Conservation (phyloP, 352 stramenopile species). For the Pythium utonaiense region DNA sequence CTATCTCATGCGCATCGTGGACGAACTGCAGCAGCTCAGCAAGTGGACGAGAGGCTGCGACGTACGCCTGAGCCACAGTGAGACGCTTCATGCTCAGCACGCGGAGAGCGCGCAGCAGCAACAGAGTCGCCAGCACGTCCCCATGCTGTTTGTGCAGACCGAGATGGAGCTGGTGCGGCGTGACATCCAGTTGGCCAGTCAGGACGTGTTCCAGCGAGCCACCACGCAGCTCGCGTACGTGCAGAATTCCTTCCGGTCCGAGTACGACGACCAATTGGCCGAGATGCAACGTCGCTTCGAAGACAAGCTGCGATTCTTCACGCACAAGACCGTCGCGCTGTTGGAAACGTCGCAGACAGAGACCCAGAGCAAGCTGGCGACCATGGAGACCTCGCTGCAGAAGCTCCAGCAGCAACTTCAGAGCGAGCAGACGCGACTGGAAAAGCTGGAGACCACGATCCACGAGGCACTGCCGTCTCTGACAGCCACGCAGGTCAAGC, state of each 20-base stretch:
- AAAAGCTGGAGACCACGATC: constrained; percentile 24
- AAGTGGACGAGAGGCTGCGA: constrained; percentile 31
- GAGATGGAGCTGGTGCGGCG: constrained; percentile 36
- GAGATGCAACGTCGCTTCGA: constrained; percentile 30
- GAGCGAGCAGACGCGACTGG: constrained; percentile 20
- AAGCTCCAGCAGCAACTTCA: constrained; percentile 30
- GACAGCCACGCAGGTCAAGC: neutral
- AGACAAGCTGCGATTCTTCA: constrained; percentile 31
- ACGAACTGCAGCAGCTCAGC: constrained; percentile 51
- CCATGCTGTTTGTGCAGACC: constrained; percentile 26
- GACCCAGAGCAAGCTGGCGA: constrained; percentile 16
- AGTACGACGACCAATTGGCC: constrained; percentile 27
- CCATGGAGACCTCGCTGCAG: constrained; percentile 17
- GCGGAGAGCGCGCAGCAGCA: neutral
- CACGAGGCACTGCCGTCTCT: constrained; percentile 10
- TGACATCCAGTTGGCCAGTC: constrained; percentile 23
- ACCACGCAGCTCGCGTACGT: constrained; percentile 30
- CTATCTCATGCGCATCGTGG: constrained; percentile 48
- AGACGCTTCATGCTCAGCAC: neutral
- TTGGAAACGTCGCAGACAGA: constrained; percentile 27
- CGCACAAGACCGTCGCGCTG: constrained; percentile 25
- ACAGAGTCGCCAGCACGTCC: neutral
- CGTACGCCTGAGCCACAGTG: neutral
- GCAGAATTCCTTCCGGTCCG: constrained; percentile 24
- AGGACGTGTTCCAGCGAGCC: constrained; percentile 31